These are phyloP conservation scores for Paecilomyces sp. DNA, from an alignment of 2,329 filamentous ascomycete genomes.

Conservation along the genomic window DNA sequence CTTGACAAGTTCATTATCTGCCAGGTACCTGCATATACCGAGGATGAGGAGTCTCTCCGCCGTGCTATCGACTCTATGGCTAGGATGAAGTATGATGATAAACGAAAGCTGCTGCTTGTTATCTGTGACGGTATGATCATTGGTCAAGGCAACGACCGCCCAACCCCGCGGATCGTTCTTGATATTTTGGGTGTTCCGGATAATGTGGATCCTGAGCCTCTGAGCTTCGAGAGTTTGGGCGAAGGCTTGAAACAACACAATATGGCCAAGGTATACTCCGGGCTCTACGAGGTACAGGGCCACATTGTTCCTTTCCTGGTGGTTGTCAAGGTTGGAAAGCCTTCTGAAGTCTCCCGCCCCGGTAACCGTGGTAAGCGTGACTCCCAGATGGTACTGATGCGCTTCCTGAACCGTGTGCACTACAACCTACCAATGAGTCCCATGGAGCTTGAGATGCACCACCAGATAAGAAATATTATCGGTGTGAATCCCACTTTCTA, in stretches of 20 bases:
- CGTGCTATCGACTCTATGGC: slow-evolving; percentile 95
- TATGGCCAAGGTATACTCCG: slow-evolving; percentile 98
- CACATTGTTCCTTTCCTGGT: slow-evolving; percentile 98
- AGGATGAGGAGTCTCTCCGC: slow-evolving; percentile 94
- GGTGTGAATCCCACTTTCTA: slow-evolving; percentile 98
- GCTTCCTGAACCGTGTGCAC: slow-evolving; percentile 97
- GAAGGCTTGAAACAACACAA: slow-evolving; percentile 98
- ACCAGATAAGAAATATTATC: slow-evolving; percentile 97
- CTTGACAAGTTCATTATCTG: slow-evolving; percentile 98
- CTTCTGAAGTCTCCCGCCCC: slow-evolving; percentile 65
- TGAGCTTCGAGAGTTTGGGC: slow-evolving; percentile 94
- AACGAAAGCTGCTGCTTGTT: slow-evolving; percentile 88
- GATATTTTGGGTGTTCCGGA: slow-evolving; percentile 95
- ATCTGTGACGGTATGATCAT: slow-evolving; percentile 99
- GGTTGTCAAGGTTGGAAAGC: slow-evolving; percentile 88
- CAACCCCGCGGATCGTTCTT: slow-evolving; percentile 89
- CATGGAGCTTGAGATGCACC: slow-evolving; percentile 94
- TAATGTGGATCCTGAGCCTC: slow-evolving; percentile 84
- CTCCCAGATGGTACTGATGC: slow-evolving; percentile 97
- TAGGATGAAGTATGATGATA: slow-evolving; percentile 94
- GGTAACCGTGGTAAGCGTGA: slow-evolving; percentile 99
- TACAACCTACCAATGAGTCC: slow-evolving; percentile 96
- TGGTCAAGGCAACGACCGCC: slow-evolving; percentile 92
- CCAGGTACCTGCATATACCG: slow-evolving; percentile 94
- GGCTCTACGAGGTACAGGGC: slow-evolving; percentile 93